Evolutionary conservation across 2,329 filamentous ascomycete species (phyloP), one percentile per base, ranked within the genome.

Genomic region (Amauroascus niger): DNA sequence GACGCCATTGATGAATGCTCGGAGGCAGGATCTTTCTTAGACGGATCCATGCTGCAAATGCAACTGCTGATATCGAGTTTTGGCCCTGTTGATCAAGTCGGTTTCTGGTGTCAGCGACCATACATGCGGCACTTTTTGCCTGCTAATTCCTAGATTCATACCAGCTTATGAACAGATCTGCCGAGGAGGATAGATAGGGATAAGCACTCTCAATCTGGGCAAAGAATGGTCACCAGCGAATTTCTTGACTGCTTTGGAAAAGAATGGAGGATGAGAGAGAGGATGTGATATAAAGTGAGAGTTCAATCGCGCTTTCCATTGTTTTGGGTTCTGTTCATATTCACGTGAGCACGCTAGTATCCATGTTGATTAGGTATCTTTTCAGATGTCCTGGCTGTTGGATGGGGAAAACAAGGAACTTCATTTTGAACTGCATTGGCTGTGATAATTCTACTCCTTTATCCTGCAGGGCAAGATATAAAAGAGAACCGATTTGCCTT

Each of bases 261-360:
- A 35, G 33, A 35, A 14, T 18, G 9, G 18, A 40, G 37, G 16
- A 43, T 18, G 33, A 28, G 22, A 43, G 24, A 8, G 35, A 33
- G 30, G 39, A 20, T 22, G 35, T 39, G 20, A 50, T 24, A 16
- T 4, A 43, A 43, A 43, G 22, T 3, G 43, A 45, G 18, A 24
- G 32, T 45, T 28, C 43, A 45, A 3, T 30, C 13, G 14, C 20
- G 24, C 43, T 45, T 45, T 28, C 43, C 32, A 13, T 45, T 43
- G 40, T 43, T 43, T 43, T 24, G 22, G 26, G n/a, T 45, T 16
- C 43, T 30, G 43, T 32, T 30, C 22, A 6, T 45, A 26, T 9
- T 45, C 43, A 45, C 43, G 43, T 45, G 43, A 45, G n/a, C 18
- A 11, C 20, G n/a, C n/a, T n/a, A n/a, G n/a, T n/a, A n/a, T n/a